A percentile compares a stretch with the other conserved stretches of the same genome.
Evolutionary conservation across 1,284 basidiomycete genomes (phyloP).

Genomic region (Boletus mariae): DNA sequence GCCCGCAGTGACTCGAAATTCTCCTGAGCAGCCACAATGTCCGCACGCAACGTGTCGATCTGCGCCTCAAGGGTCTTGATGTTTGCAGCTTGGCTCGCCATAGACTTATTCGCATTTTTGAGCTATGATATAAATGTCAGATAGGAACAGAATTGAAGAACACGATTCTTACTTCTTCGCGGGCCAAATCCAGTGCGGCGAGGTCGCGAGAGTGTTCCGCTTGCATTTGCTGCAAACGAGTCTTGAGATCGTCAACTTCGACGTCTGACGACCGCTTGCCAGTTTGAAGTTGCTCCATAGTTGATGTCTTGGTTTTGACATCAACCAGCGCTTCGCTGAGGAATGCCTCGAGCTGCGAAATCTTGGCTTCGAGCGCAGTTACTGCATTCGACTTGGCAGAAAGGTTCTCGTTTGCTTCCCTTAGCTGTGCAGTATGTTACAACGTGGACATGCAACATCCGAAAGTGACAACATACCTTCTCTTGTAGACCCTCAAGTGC

Average conservation of each 20-base stretch:
- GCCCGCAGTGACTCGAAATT: conserved; percentile 50
- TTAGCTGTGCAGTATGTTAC: conserved; percentile 44
- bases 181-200: conserved; percentile 39
- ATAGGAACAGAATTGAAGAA: background rate
- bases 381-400: conserved; percentile 48
- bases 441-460: conserved; percentile 4
- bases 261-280: conserved; percentile 47
- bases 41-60: conserved; percentile 47
- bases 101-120: conserved; percentile 42
- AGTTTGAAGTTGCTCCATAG: conserved; percentile 45
- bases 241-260: conserved; percentile 44
- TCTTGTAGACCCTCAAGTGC: conserved; percentile 53
- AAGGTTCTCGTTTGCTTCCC: conserved; percentile 51
- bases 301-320: conserved; percentile 42
- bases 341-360: conserved; percentile 48
- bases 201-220: conserved; percentile 38
- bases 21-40: conserved; percentile 49
- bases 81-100: conserved; percentile 41
- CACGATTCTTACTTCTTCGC: conserved; percentile 46
- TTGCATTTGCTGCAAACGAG: conserved; percentile 41
- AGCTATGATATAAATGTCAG: conserved; percentile 41
- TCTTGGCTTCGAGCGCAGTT: conserved; percentile 47
- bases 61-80: conserved; percentile 50
- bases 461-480: conserved; percentile 43
- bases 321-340: conserved; percentile 49